A percentile compares a stretch with the other conserved stretches of the same genome.
phyloP scores from a whole-genome alignment of 495 filamentous ascomycete genomes.

The Aspergillus avenaceus region DNA sequence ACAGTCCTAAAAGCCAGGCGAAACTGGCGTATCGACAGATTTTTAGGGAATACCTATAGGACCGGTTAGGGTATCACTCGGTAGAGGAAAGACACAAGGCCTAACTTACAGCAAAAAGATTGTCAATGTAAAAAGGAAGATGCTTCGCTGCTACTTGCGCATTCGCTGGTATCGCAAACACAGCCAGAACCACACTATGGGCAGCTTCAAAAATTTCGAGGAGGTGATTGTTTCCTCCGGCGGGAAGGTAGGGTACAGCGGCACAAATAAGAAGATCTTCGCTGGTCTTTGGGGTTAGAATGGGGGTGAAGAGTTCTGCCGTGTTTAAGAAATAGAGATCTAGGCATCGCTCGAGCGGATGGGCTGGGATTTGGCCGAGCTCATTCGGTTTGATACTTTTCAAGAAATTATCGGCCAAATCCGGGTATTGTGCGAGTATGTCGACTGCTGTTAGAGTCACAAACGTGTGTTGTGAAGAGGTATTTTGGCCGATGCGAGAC shows the following conservation, averaged over 20 bases:
- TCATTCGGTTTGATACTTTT: conserved; percentile 54
- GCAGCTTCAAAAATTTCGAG: conserved; percentile 86
- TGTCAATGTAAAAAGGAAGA: conserved; percentile 82
- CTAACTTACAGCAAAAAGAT: conserved; percentile 62
- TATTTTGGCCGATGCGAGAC: conserved; percentile 65
- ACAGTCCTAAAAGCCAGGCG: conserved; percentile 88
- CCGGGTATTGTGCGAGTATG: conserved; percentile 70
- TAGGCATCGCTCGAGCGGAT: conserved; percentile 72
- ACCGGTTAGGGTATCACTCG: conserved; percentile 15
- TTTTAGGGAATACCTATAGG: conserved; percentile 65
- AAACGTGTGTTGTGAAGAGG: conserved; percentile 79
- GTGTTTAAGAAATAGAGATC: conserved; percentile 92
- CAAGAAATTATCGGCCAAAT: conserved; percentile 66
- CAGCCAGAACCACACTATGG: conserved; percentile 79
- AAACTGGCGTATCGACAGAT: conserved; percentile 86
- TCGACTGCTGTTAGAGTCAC: conserved; percentile 87
- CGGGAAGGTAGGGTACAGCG: conserved; percentile 71
- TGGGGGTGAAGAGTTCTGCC: conserved; percentile 77
- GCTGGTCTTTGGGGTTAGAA: conserved; percentile 58
- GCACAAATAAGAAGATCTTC: conserved; percentile 72
- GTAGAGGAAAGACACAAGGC: background rate
- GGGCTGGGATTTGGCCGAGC: conserved; percentile 61
- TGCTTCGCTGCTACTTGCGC: conserved; percentile 65
- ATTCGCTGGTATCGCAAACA: conserved; percentile 75
- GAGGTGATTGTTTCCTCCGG: conserved; percentile 57